Evolutionary conservation across 2,329 filamentous ascomycete species (phyloP), one percentile per base, ranked within the genome.

Genomic region (Cercospora nicotianae): DNA sequence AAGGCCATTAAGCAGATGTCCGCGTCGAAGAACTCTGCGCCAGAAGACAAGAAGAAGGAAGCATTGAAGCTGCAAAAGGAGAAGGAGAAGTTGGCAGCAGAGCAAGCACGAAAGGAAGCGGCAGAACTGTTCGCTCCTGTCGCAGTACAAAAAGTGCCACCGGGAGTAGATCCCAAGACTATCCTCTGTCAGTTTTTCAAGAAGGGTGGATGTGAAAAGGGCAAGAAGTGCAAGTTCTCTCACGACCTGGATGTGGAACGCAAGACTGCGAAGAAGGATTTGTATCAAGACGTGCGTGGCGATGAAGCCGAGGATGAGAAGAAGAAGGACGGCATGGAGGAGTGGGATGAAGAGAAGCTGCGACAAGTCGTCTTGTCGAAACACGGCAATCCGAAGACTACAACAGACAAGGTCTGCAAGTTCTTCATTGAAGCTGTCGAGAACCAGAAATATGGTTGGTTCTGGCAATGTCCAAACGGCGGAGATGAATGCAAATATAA

Each of bases 381-480:
- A 84, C 96, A 99, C 81, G 95, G 95, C 63, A 99, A 99, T 81
- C 95, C 96, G 69, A 89, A 90, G 79, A 97, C 94, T 23, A 92
- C 91, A 5, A 99, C 95, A 58, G 95, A 99, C 79, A 99, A 98
- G 83, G 95, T 99, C 73, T 99, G 95, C 92, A 99, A 98, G 82
- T 97, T 84, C 85, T 99, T 99, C 80, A 95, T 98, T 79, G 90
- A 94, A 74, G 95, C 95, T 28, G 95, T 99, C 70, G 95, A 99
- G 82, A 95, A 99, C 78, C 92, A 93, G 76, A 99, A 98, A 82
- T 99, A 99, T 77, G 95, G 95, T 70, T 99, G 95, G 95, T 98
- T 99, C 83, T 99, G 95, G 95, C 86, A 89, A 68, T 99, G 95
- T 86, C 95, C 95, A 58, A 98, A 98, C 77, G 94, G 93, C 72